Evolutionary conservation across 345 rosid genomes (phyloP).

Genomic region (Eucalyptus cloeziana): DNA sequence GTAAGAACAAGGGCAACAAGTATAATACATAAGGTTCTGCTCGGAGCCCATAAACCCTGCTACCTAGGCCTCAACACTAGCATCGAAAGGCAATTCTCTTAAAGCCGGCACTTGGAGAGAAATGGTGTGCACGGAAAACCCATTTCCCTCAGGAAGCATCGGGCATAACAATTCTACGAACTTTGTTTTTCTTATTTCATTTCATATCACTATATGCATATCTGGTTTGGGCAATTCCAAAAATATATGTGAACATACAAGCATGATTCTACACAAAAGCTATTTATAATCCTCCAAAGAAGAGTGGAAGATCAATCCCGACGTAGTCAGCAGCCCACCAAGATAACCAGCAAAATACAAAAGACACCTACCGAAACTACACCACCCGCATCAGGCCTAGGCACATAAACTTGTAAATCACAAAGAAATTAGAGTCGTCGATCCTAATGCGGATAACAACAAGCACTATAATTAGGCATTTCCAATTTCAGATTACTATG

Average conservation of each 20-base stretch:
- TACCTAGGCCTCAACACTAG: background rate
- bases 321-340: background rate
- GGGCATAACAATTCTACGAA: background rate
- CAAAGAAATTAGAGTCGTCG: background rate
- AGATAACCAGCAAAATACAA: background rate
- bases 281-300: background rate
- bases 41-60: background rate
- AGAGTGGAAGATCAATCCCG: background rate
- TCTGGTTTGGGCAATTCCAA: background rate
- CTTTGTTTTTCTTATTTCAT: background rate
- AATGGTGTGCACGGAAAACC: background rate
- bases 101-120: background rate
- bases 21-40: background rate
- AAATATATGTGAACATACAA: background rate
- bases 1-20: background rate
- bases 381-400: background rate
- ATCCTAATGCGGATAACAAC: background rate
- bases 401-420: background rate
- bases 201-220: background rate
- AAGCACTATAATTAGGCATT: background rate
- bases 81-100: background rate
- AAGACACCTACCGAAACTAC: background rate
- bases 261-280: background rate
- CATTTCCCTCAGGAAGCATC: background rate
- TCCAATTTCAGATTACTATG: background rate